phyloP scores from a whole-genome alignment of 2,329 filamentous ascomycete species.

The Colletotrichum sansevieriae region DNA sequence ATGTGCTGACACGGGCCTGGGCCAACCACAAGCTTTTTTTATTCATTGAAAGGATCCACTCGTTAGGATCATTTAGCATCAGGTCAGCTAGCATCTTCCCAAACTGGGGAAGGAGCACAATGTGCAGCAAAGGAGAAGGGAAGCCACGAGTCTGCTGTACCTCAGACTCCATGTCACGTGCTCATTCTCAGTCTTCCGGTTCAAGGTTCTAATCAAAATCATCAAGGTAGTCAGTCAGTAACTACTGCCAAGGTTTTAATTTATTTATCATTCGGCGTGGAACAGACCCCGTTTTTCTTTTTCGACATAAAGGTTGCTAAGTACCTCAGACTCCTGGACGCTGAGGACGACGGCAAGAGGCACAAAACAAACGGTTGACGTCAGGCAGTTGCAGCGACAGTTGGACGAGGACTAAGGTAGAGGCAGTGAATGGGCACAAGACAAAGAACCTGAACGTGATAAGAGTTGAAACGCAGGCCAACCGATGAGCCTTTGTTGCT shows the following conservation, averaged over 20 bases:
- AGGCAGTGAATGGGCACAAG: not conserved
- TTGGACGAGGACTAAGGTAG: not conserved
- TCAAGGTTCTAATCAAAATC: no score
- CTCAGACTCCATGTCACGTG: no score
- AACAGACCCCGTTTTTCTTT: no score
- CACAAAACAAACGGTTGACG: not conserved
- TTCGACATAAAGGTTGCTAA: no score
- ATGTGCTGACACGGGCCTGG: slow-evolving; percentile 15
- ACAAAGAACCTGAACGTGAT: not conserved
- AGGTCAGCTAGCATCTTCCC: slow-evolving; percentile 20
- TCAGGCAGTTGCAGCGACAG: not conserved
- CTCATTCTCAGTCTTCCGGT: no score
- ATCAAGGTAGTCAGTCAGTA: no score
- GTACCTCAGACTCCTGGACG: no score
- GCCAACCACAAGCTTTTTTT: slow-evolving; percentile 36
- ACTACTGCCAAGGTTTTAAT: no score
- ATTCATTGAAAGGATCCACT: slow-evolving; percentile 3
- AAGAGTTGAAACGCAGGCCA: slow-evolving; percentile 20
- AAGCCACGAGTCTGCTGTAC: not conserved
- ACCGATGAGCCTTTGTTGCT: not conserved
- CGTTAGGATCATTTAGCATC: slow-evolving; percentile 16
- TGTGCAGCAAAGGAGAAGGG: not conserved
- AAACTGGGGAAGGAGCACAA: slow-evolving; percentile 1
- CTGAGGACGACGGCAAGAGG: not conserved
- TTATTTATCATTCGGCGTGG: no score